Evolutionary conservation across 176 grass and related monocot genomes (phyloP).

Genomic region (Puya raimondii): DNA sequence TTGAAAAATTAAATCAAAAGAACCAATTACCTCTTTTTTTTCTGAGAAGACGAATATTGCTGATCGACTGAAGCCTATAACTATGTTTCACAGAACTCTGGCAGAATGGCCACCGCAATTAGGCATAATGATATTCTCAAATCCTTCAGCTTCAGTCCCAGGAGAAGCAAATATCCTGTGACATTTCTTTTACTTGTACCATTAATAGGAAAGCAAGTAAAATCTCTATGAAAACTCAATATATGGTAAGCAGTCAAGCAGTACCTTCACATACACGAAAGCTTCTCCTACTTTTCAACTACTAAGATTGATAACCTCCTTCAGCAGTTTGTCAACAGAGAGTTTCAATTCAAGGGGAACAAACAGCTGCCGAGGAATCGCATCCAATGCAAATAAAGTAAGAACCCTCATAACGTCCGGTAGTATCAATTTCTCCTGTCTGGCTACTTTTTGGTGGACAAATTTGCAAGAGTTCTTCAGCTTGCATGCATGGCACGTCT

Average conservation of each 20-base stretch:
- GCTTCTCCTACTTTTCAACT: constrained; percentile 11
- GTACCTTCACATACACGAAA: neutral
- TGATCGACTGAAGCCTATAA: neutral
- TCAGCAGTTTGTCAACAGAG: constrained; percentile 51
- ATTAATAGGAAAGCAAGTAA: neutral
- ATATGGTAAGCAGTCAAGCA: neutral
- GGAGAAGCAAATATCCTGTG: neutral
- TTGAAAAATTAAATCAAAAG: neutral
- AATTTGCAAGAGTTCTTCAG: constrained; percentile 58
- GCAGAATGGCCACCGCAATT: neutral
- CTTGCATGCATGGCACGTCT: constrained; percentile 57
- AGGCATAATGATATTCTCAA: neutral
- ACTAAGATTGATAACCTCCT: constrained; percentile 67
- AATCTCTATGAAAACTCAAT: neutral
- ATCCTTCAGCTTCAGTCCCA: neutral
- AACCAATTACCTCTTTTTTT: neutral
- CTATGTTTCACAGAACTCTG: neutral
- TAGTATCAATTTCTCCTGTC: constrained; percentile 57
- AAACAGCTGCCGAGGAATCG: constrained; percentile 23
- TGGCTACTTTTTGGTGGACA: constrained; percentile 39
- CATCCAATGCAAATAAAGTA: constrained; percentile 45
- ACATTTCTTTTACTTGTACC: neutral
- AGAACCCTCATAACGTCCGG: constrained; percentile 57
- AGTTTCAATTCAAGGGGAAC: constrained; percentile 40
- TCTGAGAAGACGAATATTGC: neutral